Percentiles rank a stretch among this genome's conserved stretches.
phyloP scores from a whole-genome alignment of 257 asterid genomes.

The Capsicum pubescens region DNA sequence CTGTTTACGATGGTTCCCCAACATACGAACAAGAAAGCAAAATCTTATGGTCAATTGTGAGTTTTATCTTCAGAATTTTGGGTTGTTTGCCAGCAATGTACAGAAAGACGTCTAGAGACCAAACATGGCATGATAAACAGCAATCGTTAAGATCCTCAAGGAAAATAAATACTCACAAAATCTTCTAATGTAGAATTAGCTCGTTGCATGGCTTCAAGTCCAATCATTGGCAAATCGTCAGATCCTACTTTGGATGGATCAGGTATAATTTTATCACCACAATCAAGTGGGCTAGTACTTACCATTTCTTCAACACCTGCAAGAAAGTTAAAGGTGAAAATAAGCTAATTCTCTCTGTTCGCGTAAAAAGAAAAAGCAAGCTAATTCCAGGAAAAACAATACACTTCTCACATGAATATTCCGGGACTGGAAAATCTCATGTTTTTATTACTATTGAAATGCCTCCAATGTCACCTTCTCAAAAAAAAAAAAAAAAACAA shows the following conservation, averaged over 20 bases:
- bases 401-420: background rate
- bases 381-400: background rate
- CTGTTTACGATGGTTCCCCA: background rate
- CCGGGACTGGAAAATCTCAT: background rate
- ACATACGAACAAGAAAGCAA: background rate
- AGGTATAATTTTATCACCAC: conserved; percentile 41
- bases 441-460: background rate
- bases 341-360: background rate
- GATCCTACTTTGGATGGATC: conserved; percentile 34
- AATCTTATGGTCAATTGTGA: background rate
- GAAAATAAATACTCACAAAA: conserved; percentile 66
- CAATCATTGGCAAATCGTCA: conserved; percentile 57
- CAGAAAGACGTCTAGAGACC: background rate
- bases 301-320: conserved; percentile 52
- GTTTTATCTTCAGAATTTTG: background rate
- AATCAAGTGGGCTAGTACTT: conserved; percentile 34
- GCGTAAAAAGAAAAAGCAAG: background rate
- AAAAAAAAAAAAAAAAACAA: too few relatives aligned
- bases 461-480: background rate
- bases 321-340: conserved; percentile 20
- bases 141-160: conserved; percentile 18
- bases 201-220: conserved; percentile 77
- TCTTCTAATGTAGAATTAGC: conserved; percentile 95
- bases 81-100: background rate
- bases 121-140: background rate